phyloP scores from a whole-genome alignment of 805 yeast species.

The Hyphopichia homilentoma region DNA sequence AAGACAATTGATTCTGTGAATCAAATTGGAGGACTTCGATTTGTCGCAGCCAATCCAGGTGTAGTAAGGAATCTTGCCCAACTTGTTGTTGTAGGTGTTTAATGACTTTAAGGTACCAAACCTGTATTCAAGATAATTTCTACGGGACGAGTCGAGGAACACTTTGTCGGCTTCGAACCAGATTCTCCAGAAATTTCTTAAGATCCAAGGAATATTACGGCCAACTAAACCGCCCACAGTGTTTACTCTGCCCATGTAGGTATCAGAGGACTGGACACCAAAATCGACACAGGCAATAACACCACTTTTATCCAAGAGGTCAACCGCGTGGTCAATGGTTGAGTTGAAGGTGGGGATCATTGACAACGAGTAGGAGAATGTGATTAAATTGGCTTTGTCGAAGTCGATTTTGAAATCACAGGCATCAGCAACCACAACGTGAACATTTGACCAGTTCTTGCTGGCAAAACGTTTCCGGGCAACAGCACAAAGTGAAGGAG shows the following conservation, averaged over 20 bases:
- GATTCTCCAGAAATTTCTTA: conserved; percentile 77
- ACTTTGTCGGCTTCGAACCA: conserved; percentile 88
- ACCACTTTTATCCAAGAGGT: conserved; percentile 53
- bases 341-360: conserved; percentile 85
- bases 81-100: conserved; percentile 57
- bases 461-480: conserved; percentile 56
- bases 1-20: conserved; percentile 66
- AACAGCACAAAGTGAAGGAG: conserved; percentile 72
- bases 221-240: conserved; percentile 71
- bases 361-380: conserved; percentile 76
- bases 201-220: conserved; percentile 73
- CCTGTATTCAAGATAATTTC: conserved; percentile 78
- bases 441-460: conserved; percentile 52
- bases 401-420: conserved; percentile 55
- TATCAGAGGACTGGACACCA: conserved; percentile 68
- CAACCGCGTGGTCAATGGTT: conserved; percentile 64
- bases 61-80: conserved; percentile 79
- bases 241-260: conserved; percentile 63
- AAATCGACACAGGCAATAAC: conserved; percentile 72
- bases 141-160: conserved; percentile 71
- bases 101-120: conserved; percentile 78
- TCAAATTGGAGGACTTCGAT: conserved; percentile 31
- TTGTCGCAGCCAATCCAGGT: conserved; percentile 70
- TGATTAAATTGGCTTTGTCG: conserved; percentile 61
- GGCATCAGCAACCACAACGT: conserved; percentile 71